These are phyloP conservation scores for Dryadomyces sulphureus DNA, from an alignment of 2,329 filamentous ascomycete species.

Conservation along the genomic window DNA sequence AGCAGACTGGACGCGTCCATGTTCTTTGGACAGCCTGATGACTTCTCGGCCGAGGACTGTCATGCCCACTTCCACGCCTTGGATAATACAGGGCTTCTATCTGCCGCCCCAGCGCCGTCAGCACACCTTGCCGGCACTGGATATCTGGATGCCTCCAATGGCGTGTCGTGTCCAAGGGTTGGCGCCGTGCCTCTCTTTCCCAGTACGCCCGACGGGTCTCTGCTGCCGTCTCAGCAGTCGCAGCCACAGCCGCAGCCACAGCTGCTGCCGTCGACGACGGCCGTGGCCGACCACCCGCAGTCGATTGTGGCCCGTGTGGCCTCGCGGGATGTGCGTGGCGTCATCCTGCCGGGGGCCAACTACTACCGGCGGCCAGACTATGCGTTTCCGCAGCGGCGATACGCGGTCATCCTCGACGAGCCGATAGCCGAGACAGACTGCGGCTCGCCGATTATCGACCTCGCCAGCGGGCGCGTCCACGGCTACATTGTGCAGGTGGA, in stretches of 20 bases:
- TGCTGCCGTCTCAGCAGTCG: background rate
- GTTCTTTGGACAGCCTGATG: background rate
- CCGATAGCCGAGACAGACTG: background rate
- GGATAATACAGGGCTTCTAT: too few relatives aligned
- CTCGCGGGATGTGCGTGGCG: background rate
- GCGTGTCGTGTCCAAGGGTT: too few relatives aligned
- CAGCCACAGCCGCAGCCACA: background rate
- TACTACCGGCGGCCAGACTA: background rate
- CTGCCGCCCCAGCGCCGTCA: too few relatives aligned
- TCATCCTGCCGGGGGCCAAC: background rate
- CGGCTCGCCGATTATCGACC: background rate
- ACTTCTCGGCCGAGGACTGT: background rate
- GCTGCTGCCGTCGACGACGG: background rate
- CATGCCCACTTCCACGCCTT: background rate
- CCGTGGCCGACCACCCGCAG: background rate
- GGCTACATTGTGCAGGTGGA: slow-evolving; percentile 3
- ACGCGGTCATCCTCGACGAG: slow-evolving; percentile 1
- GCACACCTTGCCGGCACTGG: too few relatives aligned
- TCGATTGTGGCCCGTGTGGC: background rate
- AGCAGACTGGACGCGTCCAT: background rate
- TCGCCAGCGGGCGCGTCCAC: background rate
- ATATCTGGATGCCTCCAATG: too few relatives aligned
- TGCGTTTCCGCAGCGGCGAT: slow-evolving; percentile 2
- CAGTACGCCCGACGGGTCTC: background rate
- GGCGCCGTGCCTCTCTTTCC: too few relatives aligned